A percentile compares a stretch with the other conserved stretches of the same genome.
Evolutionary conservation across 2,329 filamentous ascomycete species (phyloP).

Genomic region (Trichoderma sp.): DNA sequence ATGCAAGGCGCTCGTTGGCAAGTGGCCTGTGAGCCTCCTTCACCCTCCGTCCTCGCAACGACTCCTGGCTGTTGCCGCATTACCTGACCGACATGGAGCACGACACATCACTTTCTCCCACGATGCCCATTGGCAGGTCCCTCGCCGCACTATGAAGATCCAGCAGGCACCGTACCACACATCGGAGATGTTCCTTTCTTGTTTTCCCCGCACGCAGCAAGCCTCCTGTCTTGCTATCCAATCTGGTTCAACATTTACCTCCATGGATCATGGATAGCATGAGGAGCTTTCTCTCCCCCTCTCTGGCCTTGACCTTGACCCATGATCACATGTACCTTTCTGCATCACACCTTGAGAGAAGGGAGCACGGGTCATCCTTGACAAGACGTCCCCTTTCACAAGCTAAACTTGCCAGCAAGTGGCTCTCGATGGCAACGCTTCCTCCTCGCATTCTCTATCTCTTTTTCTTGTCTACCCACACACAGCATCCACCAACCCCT

Average conservation of each 20-base stretch:
- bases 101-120: conserved; percentile 16
- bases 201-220: conserved; percentile 15
- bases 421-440: background rate
- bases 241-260: background rate
- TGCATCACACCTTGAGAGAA: background rate
- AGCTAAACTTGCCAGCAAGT: conserved; percentile 4
- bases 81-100: conserved; percentile 4
- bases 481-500: conserved; percentile 2
- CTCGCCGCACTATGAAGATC: conserved; percentile 3
- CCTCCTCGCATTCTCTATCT: background rate
- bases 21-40: background rate
- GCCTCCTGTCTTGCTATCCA: background rate
- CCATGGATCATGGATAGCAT: background rate
- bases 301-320: background rate
- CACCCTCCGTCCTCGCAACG: conserved; percentile 9
- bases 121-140: background rate
- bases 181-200: conserved; percentile 4
- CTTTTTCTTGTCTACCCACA: conserved; percentile 1
- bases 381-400: conserved; percentile 1
- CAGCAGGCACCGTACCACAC: conserved; percentile 9
- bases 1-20: background rate
- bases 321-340: conserved; percentile 8
- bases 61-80: conserved; percentile 2
- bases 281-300: background rate
- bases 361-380: conserved; percentile 5